Evolutionary conservation across 2,329 filamentous ascomycete species (phyloP), one percentile per base, ranked within the genome.

Genomic region (Coleophoma eucalyptorum): DNA sequence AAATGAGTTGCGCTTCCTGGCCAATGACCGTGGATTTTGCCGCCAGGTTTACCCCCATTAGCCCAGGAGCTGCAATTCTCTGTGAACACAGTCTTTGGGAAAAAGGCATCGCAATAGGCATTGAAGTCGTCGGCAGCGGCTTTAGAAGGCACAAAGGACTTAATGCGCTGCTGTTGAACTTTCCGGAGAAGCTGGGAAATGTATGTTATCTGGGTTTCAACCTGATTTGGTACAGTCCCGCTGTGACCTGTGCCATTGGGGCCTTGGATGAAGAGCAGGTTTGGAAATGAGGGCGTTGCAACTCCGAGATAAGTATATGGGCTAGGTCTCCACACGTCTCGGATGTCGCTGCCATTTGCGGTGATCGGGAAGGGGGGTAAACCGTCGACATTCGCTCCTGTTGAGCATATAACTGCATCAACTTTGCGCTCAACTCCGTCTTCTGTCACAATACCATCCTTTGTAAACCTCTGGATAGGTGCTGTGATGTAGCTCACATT

Each of bases 61-160:
- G 86, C 87, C 87, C 87, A 90, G 0, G 81, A 86, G 38, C 79
- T 82, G 63, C 86, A 90, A 50, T 80, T 78, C 48, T 85, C 81
- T 0, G 75, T 73, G 50, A 85, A 66, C 2, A 82, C 78, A 0
- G 78, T 82, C 19, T 66, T 74, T 0, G 68, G 64, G 58, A 81
- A 82, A 62, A 81, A 83, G 0, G 75, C 73, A 55, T 82, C 76
- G 21, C 71, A 73, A 65, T 84, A 86, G 48, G 77, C 75, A 11
- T 80, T 67, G 55, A 85, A 86, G 58, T 88, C 84, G 38, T 87
- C 83, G 0, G 85, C 70, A 0, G 86, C 86, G 31, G 72, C 69
- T 43, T 74, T 73, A 0, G 75, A 78, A 0, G 86, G 84, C 1
- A 66, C 64, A 5, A 89, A 76, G 0, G 80, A 75, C 59, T 77